Percentiles rank a stretch among this genome's conserved stretches.
Evolutionary conservation across 2,329 filamentous ascomycete genomes (phyloP).

Genomic region (Boeremia lycopersici): DNA sequence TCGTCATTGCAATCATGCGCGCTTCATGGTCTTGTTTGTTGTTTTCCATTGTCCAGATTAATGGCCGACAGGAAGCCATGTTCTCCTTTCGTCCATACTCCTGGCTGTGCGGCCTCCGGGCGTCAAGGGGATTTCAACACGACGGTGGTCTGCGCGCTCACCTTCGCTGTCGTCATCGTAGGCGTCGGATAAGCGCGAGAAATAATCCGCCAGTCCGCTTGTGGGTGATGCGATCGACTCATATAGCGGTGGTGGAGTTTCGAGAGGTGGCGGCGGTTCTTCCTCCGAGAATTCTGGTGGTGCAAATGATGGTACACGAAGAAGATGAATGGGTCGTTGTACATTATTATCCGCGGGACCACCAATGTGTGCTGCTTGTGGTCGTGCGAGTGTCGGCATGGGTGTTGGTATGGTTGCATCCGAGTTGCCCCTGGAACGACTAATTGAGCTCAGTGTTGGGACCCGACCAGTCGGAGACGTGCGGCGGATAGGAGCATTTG

Average conservation of each 20-base stretch:
- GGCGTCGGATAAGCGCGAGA: conserved; percentile 73
- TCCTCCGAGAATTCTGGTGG: conserved; percentile 87
- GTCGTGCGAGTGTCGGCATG: conserved; percentile 58
- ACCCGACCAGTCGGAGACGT: conserved; percentile 56
- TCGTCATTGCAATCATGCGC: conserved; percentile 21
- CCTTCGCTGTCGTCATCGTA: conserved; percentile 65
- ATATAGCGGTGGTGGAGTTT: conserved; percentile 86
- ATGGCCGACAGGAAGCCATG: conserved; percentile 57
- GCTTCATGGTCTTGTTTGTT: background rate
- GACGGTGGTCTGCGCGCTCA: conserved; percentile 47
- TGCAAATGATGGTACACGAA: conserved; percentile 84
- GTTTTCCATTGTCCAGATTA: conserved; percentile 14
- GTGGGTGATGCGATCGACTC: conserved; percentile 77
- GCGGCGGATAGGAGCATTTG: conserved; percentile 63
- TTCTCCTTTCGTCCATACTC: conserved; percentile 67
- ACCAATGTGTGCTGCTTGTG: conserved; percentile 52
- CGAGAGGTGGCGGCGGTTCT: conserved; percentile 71
- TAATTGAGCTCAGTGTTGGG: conserved; percentile 65
- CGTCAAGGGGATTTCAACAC: conserved; percentile 65
- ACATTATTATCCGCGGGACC: conserved; percentile 55
- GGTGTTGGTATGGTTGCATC: conserved; percentile 28
- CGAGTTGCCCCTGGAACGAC: conserved; percentile 40
- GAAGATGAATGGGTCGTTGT: conserved; percentile 79
- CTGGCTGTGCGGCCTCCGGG: conserved; percentile 66
- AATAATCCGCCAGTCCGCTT: conserved; percentile 81